Base-by-base conservation (phyloP, 148 eudicot species). In the Amaranthus cruentus region DNA sequence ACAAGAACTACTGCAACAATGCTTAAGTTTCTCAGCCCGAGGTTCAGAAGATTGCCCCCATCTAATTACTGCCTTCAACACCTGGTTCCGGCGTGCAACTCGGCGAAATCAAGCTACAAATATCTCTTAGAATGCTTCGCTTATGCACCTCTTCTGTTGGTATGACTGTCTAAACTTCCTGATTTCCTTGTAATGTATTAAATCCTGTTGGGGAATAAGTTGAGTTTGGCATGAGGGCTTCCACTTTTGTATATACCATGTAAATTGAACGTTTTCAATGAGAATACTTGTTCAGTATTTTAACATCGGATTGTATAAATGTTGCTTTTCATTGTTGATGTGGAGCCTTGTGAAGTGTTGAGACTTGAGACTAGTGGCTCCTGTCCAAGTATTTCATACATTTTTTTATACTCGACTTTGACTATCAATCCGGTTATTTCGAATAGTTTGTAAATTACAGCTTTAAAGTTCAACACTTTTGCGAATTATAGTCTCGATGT, bases 1-100 rank as follows among this genome's bases (percentile, higher is more conserved):
- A 0, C 92, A 91, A 62, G 93, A 86, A 62, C 80, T 93, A 70
- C 62, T 93, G 79, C 97, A 88, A 76, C 91, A 88, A 70, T 93
- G 98, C 78, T 90, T 93, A 70, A 86, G 89, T 77, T 89, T 93
- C 82, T 91, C 98, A 5, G 88, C 98, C 28, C 86, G 97, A 73
- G 91, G 85, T 72, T 80, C 85, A 13, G 97, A 93, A 7, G 89
- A 87, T 72, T 93, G 95, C 66, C 90, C 89, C 10, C 98, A 93
- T 72, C 72, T 93, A 78, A 84, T 91, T 43, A 67, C 81, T 47
- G 97, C 97, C 44, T 93, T 91, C 70, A 83, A 86, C 73, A 93
- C 95, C 46, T 93, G 98, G 98, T 93, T 93, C 73, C 86, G 88
- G 6, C 92, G 97, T 71, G 89, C 97, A 47, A 87, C 84, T 68